A percentile compares a stretch with the other conserved stretches of the same genome.
Conservation (phyloP, 371 early-diverging fungal species). For the Zychaea mexicana region DNA sequence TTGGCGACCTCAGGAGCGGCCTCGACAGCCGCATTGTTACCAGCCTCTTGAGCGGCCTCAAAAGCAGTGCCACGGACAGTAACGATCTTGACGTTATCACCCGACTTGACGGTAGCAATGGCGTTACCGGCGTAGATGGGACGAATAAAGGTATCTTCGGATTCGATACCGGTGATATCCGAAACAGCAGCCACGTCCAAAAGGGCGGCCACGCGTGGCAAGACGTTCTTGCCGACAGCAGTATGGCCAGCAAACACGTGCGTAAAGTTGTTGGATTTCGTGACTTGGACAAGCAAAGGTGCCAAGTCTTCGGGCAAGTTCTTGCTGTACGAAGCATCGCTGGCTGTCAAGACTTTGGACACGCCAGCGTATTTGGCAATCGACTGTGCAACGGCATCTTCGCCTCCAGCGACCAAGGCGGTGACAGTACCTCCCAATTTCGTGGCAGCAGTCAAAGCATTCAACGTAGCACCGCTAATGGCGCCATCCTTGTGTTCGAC, state of each 20-base stretch:
- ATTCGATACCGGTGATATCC: conserved; percentile 82
- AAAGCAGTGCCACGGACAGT: conserved; percentile 95
- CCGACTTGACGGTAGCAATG: conserved; percentile 93
- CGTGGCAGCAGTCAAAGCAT: conserved; percentile 89
- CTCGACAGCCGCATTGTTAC: conserved; percentile 62
- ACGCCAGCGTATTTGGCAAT: conserved; percentile 78
- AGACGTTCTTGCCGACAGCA: conserved; percentile 90
- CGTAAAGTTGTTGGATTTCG: conserved; percentile 74
- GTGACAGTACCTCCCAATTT: conserved; percentile 80
- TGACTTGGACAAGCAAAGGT: conserved; percentile 74
- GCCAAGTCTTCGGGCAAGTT: conserved; percentile 83
- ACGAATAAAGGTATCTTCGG: conserved; percentile 90
- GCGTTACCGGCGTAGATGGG: conserved; percentile 98
- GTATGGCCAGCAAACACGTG: conserved; percentile 90
- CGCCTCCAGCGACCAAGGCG: conserved; percentile 87
- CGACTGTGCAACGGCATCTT: conserved; percentile 70
- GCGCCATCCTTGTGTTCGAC: conserved; percentile 88
- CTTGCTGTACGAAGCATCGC: conserved; percentile 78
- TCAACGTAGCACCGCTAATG: conserved; percentile 76
- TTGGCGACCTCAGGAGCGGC: conserved; percentile 69
- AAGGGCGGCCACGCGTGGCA: conserved; percentile 93
- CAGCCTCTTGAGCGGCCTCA: conserved; percentile 66
- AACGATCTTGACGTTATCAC: conserved; percentile 83
- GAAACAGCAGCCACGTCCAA: conserved; percentile 91
- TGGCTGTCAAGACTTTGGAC: conserved; percentile 84